Conservation (phyloP, 1,139 yeast genomes). For the Taiozyma sp. region DNA sequence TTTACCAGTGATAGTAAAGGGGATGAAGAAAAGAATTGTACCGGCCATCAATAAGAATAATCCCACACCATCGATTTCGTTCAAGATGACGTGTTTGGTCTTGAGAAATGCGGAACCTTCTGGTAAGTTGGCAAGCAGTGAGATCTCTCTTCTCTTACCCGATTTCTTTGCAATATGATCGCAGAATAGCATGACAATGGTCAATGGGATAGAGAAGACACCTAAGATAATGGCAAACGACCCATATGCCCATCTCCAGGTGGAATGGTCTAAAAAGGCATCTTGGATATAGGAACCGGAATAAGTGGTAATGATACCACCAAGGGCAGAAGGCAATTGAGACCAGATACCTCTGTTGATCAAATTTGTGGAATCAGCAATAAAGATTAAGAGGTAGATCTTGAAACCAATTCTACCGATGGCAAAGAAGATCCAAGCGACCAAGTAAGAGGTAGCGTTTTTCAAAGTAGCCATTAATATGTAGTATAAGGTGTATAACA, state of each 20-base stretch:
- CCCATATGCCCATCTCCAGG: constrained; percentile 39
- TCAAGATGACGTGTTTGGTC: constrained; percentile 10
- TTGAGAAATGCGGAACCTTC: constrained; percentile 10
- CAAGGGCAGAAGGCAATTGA: constrained; percentile 28
- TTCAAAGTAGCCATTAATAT: constrained; percentile 29
- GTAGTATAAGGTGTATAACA: constrained; percentile 28
- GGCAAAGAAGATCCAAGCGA: constrained; percentile 32
- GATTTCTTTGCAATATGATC: constrained; percentile 26
- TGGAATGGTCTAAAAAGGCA: constrained; percentile 18
- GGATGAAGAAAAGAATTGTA: constrained; percentile 30
- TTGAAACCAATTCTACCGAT: constrained; percentile 34
- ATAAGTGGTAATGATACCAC: constrained; percentile 24
- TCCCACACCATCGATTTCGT: constrained; percentile 33
- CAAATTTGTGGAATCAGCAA: constrained; percentile 36
- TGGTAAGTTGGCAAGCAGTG: constrained; percentile 14
- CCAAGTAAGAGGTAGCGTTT: constrained; percentile 28
- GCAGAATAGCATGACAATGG: constrained; percentile 25
- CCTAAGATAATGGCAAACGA: constrained; percentile 34
- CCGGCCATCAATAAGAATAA: constrained; percentile 30
- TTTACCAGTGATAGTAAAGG: constrained; percentile 30
- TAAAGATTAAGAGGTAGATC: constrained; percentile 33
- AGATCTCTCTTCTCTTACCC: constrained; percentile 11
- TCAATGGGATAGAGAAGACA: constrained; percentile 28
- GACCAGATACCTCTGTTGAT: constrained; percentile 33
- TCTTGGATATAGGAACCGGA: constrained; percentile 25